phyloP scores from a whole-genome alignment of 768 basidiomycete genomes.

The Lentinula guzmanii region DNA sequence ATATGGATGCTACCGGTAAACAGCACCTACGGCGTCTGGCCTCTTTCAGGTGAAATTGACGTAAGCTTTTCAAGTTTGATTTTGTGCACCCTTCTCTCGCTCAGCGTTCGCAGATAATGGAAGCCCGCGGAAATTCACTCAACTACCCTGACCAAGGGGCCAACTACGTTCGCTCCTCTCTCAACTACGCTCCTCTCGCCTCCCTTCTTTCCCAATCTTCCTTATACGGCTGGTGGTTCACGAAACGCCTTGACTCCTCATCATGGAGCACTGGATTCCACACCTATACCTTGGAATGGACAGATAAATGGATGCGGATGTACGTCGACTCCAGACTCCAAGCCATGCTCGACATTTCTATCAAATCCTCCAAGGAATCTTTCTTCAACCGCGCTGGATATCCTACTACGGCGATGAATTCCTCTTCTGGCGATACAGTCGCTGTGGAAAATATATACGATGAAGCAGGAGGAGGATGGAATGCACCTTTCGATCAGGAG shows the following conservation, averaged over 20 bases:
- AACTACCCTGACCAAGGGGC: conserved; percentile 48
- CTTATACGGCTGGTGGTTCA: conserved; percentile 62
- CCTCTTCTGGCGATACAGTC: conserved; percentile 28
- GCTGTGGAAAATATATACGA: conserved; percentile 64
- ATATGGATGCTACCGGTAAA: conserved; percentile 61
- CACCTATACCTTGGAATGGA: conserved; percentile 77
- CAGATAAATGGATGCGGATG: conserved; percentile 58
- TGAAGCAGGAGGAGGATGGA: conserved; percentile 34
- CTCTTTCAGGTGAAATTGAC: conserved; percentile 49
- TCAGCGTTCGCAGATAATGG: conserved; percentile 33
- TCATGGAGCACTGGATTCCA: conserved; percentile 46
- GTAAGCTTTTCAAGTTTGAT: conserved; percentile 22
- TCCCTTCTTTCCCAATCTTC: conserved; percentile 21
- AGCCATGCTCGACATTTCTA: conserved; percentile 52
- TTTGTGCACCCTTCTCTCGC: conserved; percentile 5
- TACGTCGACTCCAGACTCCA: conserved; percentile 72
- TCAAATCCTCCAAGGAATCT: conserved; percentile 41
- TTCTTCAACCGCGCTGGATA: conserved; percentile 73
- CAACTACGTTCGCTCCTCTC: conserved; percentile 51
- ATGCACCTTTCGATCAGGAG: conserved; percentile 82
- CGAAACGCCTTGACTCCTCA: conserved; percentile 35
- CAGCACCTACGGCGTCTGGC: conserved; percentile 60
- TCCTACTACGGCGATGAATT: conserved; percentile 56
- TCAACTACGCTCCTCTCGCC: conserved; percentile 64
- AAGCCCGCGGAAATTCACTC: conserved; percentile 55